Evolutionary conservation across 352 stramenopile genomes (phyloP), one percentile per base, ranked within the genome.

Genomic region (Blastocystis hominis): DNA sequence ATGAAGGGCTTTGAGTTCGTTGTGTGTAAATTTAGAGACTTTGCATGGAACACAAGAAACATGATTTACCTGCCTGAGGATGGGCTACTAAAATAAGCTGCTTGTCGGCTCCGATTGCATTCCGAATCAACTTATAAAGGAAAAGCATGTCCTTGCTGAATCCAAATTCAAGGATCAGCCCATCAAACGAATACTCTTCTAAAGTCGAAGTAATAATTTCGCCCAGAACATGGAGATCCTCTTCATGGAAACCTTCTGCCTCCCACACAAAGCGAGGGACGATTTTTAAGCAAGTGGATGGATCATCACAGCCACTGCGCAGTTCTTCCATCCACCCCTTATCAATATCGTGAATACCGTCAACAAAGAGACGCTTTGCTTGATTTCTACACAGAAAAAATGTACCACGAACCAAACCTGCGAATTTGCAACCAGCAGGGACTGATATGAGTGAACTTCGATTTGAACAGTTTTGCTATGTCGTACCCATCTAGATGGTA

Each of bases 391-490:
- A 54, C 13, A n/a, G 40, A 9, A 87, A 13, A 34, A 13, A 13
- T 24, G 1, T 34, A 38, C 2, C n/a, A 42, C 24, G 62, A 13
- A n/a, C 2, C 4, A 54, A 63, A 87, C 66, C 77, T 34, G 2
- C 66, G 55, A 30, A 78, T 66, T 30, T 87, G 66, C 3, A 78
- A 30, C 66, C 66, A 87, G 55, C 62, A 87, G 9, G 66, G 62
- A 87, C 77, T 87, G 42, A 87, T 87, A n/a, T 78, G 66, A 0
- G 66, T 87, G 63, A 78, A 78, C 20, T 78, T 87, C 17, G 42
- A 77, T 24, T 77, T 61, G 20, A 78, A 87, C 24, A 30, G 40
- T 30, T 78, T 78, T 78, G 53, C 66, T 5, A 64, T 50, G 30
- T 76, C 46, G 20, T 87, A 87, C 59, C 66, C 66, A 87, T 87